phyloP scores from a whole-genome alignment of 176 grass and related monocot species.

The Saccharum officinarum region DNA sequence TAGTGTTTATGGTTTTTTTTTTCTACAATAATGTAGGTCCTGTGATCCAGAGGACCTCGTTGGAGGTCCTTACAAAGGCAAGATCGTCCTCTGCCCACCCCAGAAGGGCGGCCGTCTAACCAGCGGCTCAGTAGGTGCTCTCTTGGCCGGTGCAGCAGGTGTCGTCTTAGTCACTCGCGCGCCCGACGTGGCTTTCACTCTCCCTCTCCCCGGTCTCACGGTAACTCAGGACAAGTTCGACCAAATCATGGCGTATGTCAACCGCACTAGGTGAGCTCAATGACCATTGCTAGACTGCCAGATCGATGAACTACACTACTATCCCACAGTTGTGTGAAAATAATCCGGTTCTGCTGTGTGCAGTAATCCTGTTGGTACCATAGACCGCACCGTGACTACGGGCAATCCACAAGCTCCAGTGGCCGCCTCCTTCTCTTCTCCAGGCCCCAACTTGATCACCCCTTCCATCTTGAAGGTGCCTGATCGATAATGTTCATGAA shows the following conservation, averaged over 20 bases:
- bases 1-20: no score
- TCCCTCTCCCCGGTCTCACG: slow-evolving; percentile 1
- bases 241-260: slow-evolving; percentile 26
- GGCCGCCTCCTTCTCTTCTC: slow-evolving; percentile 46
- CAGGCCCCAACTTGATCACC: slow-evolving; percentile 52
- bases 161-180: not conserved
- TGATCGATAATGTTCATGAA: no score
- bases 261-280: slow-evolving; percentile 12
- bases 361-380: slow-evolving; percentile 42
- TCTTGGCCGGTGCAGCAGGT: slow-evolving; percentile 3
- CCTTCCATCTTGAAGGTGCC: slow-evolving; percentile 44
- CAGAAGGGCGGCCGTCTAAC: not conserved
- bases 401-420: slow-evolving; percentile 27
- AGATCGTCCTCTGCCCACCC: slow-evolving; percentile 21
- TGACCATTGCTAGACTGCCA: no score
- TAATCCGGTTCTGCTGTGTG: not conserved
- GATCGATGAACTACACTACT: no score
- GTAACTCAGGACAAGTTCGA: not conserved
- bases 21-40: no score
- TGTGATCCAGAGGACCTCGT: not conserved
- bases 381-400: slow-evolving; percentile 14
- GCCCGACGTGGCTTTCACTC: not conserved
- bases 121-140: not conserved
- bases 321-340: not conserved
- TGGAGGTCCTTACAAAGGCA: slow-evolving; percentile 18